Percentiles rank a stretch among this genome's conserved stretches.
Conservation (phyloP, 257 asterid species). For the Nicotiana paniculata region DNA sequence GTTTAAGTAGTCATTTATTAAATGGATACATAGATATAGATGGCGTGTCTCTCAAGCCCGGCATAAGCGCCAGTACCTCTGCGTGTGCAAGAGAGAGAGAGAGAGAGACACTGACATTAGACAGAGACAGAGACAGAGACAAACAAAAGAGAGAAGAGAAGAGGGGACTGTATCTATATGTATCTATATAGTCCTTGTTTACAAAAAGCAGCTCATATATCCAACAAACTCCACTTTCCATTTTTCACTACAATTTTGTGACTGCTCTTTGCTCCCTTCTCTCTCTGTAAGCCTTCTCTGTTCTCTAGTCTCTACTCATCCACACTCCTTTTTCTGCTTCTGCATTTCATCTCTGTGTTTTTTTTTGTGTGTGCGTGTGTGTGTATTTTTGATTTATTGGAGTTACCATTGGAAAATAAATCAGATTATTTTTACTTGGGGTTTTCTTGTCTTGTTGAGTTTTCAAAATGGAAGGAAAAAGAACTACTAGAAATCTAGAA, state of each 20-base stretch:
- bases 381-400: background rate
- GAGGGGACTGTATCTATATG: background rate
- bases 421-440: conserved; percentile 5
- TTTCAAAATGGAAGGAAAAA: background rate
- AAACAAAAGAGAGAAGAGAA: background rate
- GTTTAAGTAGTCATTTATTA: too few relatives aligned
- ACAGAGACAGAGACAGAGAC: conserved; percentile 20
- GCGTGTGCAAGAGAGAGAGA: conserved; percentile 19
- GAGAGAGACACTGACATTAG: conserved; percentile 13
- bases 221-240: conserved; percentile 5
- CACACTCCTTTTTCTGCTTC: background rate
- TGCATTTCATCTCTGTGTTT: conserved; percentile 1
- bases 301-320: background rate
- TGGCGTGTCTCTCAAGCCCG: conserved; percentile 75
- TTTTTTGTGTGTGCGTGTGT: background rate
- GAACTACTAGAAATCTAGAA: background rate
- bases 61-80: conserved; percentile 50
- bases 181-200: background rate
- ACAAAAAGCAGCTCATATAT: background rate
- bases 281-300: background rate
- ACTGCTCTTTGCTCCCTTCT: background rate
- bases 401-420: background rate
- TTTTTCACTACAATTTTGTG: background rate
- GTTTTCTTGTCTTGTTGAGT: background rate
- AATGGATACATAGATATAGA: conserved; percentile 5